Evolutionary conservation across 2,329 filamentous ascomycete species (phyloP), one percentile per base, ranked within the genome.

Genomic region (Dactylellina parvicollis): DNA sequence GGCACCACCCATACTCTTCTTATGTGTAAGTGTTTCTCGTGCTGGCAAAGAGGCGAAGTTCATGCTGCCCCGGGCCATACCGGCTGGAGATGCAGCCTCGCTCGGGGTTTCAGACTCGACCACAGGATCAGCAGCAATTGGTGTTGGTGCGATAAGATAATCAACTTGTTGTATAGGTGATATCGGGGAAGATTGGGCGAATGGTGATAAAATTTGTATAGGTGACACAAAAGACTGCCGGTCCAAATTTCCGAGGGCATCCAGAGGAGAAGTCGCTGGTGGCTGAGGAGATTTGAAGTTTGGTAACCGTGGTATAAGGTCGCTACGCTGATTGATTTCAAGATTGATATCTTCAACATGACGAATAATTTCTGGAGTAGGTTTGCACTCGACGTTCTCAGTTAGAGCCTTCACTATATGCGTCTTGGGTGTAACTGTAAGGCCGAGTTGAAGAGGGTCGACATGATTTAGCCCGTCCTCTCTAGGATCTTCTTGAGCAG

Each of bases 11-110:
- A 92, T 87, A 79, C 90, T 96, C 82, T 93, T 94, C 80, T 96
- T 96, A 14, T 87, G 87, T 30, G 88, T 88, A 57, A 98, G 83
- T 34, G 94, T 94, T 78, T 98, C 94, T 74, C 95, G 87, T 1
- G 94, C 93, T 28, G 95, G 95, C 10, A 99, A 84, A 16, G 95
- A 92, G 36, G 95, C 92, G 82, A 99, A 98, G 70, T 91, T 96
- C 72, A 99, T 85, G 80, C 94, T 98, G 81, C 93, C 96, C 84
- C 98, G 98, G 2, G 62, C 42, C 28, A 74, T 30, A 26, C 47
- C 52, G 12, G 56, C 38, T 3, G 70, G 70, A 3, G 70, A 74
- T 10, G 72, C 94, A 89, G 76, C 54, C 36, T 66, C 60, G 26
- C 70, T 74, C 5, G 70, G 70, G 9, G 70, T 66, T 20, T 74